A percentile compares a stretch with the other conserved stretches of the same genome.
Evolutionary conservation across 345 rosid genomes (phyloP).

Genomic region (Iberis pinnata): DNA sequence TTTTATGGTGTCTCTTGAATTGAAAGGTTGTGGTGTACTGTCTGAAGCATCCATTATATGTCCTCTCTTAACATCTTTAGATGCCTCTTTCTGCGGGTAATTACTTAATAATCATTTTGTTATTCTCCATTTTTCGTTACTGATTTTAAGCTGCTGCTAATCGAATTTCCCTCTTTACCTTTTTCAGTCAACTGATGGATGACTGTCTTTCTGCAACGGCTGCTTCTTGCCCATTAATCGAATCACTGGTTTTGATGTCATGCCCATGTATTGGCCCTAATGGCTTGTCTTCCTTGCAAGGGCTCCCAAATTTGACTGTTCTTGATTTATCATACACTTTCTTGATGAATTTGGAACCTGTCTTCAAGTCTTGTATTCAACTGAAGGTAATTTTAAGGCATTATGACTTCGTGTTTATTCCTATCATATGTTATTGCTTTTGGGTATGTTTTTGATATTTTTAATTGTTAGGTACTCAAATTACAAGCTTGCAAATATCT

Average conservation of each 20-base stretch:
- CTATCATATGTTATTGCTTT: not conserved
- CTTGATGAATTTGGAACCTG: conserved; percentile 68
- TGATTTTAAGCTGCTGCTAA: conserved; percentile 5
- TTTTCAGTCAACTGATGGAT: conserved; percentile 79
- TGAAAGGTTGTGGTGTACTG: conserved; percentile 91
- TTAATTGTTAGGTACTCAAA: conserved; percentile 55
- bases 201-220: conserved; percentile 79
- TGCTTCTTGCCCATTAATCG: conserved; percentile 69
- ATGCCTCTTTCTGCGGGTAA: conserved; percentile 96
- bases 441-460: conserved; percentile 6
- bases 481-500: conserved; percentile 98
- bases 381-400: conserved; percentile 59
- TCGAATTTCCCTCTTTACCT: not conserved
- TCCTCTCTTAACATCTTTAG: conserved; percentile 75
- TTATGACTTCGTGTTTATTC: not conserved
- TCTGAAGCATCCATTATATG: conserved; percentile 76
- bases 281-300: conserved; percentile 63
- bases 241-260: conserved; percentile 83
- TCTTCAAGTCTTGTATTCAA: conserved; percentile 73
- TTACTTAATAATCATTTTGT: not conserved
- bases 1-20: conserved; percentile 72
- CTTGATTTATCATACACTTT: conserved; percentile 94
- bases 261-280: conserved; percentile 77
- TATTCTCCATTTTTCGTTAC: not conserved
- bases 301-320: conserved; percentile 52